These are phyloP conservation scores for Bruguiera gymnorhiza DNA, from an alignment of 345 rosid species.

Conservation along the genomic window DNA sequence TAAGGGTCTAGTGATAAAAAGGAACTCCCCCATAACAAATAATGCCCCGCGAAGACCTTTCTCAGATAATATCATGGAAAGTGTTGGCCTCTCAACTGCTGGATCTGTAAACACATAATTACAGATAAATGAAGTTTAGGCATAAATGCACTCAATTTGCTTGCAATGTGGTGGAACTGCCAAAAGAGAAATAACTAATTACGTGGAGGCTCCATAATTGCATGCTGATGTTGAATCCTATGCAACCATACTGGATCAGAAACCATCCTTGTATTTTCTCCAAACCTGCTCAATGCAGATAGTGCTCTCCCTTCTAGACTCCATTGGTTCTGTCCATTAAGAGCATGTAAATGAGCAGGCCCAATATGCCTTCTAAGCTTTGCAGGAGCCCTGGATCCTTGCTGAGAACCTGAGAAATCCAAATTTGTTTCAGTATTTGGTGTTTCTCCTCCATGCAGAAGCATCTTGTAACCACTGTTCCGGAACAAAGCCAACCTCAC, in stretches of 20 bases:
- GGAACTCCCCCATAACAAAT: slow-evolving; percentile 63
- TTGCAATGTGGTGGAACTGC: no score
- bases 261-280: slow-evolving; percentile 64
- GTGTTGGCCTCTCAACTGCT: slow-evolving; percentile 37
- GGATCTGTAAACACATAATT: slow-evolving; percentile 34
- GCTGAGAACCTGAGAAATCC: slow-evolving; percentile 36
- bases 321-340: slow-evolving; percentile 41
- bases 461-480: slow-evolving; percentile 81
- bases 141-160: background rate
- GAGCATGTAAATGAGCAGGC: slow-evolving; percentile 24
- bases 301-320: slow-evolving; percentile 74
- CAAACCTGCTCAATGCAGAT: slow-evolving; percentile 69
- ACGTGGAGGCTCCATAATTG: slow-evolving; percentile 56
- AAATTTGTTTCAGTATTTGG: slow-evolving; percentile 52
- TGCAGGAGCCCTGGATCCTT: slow-evolving; percentile 14
- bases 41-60: slow-evolving; percentile 61
- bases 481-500: slow-evolving; percentile 68
- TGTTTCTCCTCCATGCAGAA: slow-evolving; percentile 85
- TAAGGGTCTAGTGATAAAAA: slow-evolving; percentile 80
- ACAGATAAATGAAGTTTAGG: slow-evolving; percentile 8
- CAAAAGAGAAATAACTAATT: slow-evolving; percentile 10
- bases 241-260: slow-evolving; percentile 50
- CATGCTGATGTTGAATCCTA: slow-evolving; percentile 61
- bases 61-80: slow-evolving; percentile 57
- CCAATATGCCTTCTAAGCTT: slow-evolving; percentile 27